Evolutionary conservation across 306 rosid genomes (phyloP), one percentile per base, ranked within the genome.

Genomic region (Cucurbita pepo): DNA sequence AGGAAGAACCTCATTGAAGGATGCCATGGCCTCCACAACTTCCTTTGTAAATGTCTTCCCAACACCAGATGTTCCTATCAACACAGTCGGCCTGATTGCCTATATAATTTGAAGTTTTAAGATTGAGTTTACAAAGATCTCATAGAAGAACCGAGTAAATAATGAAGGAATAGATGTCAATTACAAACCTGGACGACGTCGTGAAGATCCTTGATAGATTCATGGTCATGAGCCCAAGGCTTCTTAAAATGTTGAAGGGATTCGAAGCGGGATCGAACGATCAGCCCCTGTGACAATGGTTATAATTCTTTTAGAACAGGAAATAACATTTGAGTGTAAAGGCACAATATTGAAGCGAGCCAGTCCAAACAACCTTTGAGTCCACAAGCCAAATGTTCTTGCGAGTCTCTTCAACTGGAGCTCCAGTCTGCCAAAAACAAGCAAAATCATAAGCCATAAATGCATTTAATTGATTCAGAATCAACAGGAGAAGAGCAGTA

Each of bases 141-240:
- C 8, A 51, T 69, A 50, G 14, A 69, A 22, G 22, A 3, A 5
- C 10, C 10, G 45, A 48, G 45, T 15, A 48, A 7, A 52, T 38
- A 25, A 8, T 6, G 41, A 76, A 50, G 67, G 36, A 37, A 30
- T 66, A 76, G 2, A 77, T 50, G 61, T 57, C 40, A 37, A 48
- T 59, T 74, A 36, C 81, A 22, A 57, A 93, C 98, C 96, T 88
- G 85, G 77, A 94, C 92, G 63, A 96, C 97, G 34, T 82, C 87
- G 16, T 84, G 78, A 71, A 94, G 96, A 37, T 78, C 89, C 87
- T 82, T 89, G 14, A 94, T 83, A 30, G 91, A 90, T 62, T 89
- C 89, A 82, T 91, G 98, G 56, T 87, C 97, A 79, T 94, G 98
- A 38, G 98, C 98, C 97, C 98, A 94, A 48, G 97, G 96, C 88